phyloP scores from a whole-genome alignment of 352 stramenopile species.

The Blastocystis sp. region DNA sequence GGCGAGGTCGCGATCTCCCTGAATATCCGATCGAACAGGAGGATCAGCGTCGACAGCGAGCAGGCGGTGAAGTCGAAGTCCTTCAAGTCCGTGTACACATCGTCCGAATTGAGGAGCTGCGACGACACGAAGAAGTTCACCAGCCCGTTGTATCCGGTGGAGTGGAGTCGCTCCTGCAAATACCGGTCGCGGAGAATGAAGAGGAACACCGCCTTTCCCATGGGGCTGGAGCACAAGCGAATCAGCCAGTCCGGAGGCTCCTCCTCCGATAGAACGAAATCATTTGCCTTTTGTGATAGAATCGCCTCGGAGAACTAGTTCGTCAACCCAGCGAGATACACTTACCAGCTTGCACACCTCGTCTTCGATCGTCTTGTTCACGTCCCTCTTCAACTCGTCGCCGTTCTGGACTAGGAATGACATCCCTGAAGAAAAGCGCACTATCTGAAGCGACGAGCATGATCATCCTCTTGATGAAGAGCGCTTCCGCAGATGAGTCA shows the following conservation, averaged over 20 bases:
- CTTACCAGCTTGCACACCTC: background rate
- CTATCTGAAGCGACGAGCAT: constrained; percentile 19
- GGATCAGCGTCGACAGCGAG: background rate
- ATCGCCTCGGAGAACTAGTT: constrained; percentile 50
- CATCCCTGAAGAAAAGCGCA: background rate
- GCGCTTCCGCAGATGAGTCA: constrained; percentile 14
- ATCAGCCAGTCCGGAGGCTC: constrained; percentile 22
- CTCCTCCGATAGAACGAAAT: background rate
- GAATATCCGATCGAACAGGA: constrained; percentile 11
- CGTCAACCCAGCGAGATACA: background rate
- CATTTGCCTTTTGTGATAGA: constrained; percentile 24
- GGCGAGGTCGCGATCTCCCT: background rate
- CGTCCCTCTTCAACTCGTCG: background rate
- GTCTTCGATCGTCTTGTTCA: constrained; percentile 31
- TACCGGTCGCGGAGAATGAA: constrained; percentile 33
- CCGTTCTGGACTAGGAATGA: constrained; percentile 8
- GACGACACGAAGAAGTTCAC: constrained; percentile 50
- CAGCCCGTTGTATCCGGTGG: constrained; percentile 23
- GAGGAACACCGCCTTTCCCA: constrained; percentile 39
- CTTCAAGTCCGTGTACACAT: background rate
- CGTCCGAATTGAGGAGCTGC: background rate
- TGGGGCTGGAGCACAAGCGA: constrained; percentile 15
- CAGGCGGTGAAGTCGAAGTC: background rate
- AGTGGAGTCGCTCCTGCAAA: background rate
- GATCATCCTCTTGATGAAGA: constrained; percentile 45